Conservation (phyloP, 148 eudicot genomes). For the Rhododendron henanense region DNA sequence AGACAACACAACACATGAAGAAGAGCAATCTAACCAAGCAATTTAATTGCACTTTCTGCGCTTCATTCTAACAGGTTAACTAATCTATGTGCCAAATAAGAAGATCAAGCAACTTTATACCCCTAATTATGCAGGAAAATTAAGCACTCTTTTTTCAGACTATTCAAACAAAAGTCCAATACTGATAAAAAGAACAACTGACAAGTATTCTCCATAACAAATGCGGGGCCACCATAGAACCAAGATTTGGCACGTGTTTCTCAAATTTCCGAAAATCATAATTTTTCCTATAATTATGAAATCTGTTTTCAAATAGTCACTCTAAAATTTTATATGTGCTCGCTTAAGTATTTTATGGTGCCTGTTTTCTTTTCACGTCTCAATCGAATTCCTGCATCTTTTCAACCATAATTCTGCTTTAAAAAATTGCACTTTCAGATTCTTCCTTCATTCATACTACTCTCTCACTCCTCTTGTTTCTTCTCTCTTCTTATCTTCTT, state of each 20-base stretch:
- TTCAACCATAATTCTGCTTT: neutral
- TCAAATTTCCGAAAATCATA: neutral
- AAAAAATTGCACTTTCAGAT: neutral
- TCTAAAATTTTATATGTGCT: neutral
- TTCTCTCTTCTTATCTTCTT: neutral
- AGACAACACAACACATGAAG: neutral
- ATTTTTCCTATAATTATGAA: neutral
- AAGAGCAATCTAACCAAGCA: neutral
- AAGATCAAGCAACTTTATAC: neutral
- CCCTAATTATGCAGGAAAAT: neutral
- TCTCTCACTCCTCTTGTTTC: neutral
- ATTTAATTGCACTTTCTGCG: neutral
- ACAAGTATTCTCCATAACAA: neutral
- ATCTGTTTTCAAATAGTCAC: neutral
- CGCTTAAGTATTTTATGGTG: neutral
- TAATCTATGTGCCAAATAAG: neutral
- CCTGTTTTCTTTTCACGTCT: neutral
- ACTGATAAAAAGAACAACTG: neutral
- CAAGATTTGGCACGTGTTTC: neutral
- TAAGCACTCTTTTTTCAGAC: neutral
- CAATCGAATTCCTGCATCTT: neutral
- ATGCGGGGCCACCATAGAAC: neutral
- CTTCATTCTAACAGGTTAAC: neutral
- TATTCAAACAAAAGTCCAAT: neutral
- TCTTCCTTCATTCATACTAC: neutral